phyloP scores from a whole-genome alignment of 1,284 basidiomycete genomes.

The Rhodotorula sp. region DNA sequence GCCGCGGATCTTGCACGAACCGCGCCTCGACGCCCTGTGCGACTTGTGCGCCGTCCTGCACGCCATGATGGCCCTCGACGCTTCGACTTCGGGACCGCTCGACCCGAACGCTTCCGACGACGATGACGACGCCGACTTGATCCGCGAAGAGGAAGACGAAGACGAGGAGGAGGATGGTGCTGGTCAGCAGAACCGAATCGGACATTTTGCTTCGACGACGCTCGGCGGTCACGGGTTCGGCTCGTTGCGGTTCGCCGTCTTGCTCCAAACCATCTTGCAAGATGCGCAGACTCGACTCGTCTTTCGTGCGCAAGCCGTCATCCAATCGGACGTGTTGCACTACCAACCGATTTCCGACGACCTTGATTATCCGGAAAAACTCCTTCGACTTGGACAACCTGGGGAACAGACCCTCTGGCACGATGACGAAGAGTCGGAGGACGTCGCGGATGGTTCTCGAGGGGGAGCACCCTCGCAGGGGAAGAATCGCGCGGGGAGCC shows the following conservation, averaged over 20 bases:
- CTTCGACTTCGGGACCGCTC: conserved; percentile 50
- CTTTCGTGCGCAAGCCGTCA: conserved; percentile 86
- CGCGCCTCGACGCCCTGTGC: conserved; percentile 76
- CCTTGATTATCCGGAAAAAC: conserved; percentile 76
- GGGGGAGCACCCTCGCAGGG: background rate
- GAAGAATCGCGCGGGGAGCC: background rate
- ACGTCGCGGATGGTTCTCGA: conserved; percentile 34
- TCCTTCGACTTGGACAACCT: conserved; percentile 44
- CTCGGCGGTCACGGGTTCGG: conserved; percentile 10
- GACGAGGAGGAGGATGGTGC: conserved; percentile 2
- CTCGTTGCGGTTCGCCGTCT: conserved; percentile 41
- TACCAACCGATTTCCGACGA: conserved; percentile 74
- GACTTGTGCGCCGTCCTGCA: conserved; percentile 91
- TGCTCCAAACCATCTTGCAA: conserved; percentile 83
- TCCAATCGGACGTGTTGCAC: conserved; percentile 79
- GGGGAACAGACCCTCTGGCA: background rate
- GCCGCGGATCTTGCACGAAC: conserved; percentile 87
- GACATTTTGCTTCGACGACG: background rate
- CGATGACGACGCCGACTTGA: conserved; percentile 50
- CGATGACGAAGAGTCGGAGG: conserved; percentile 20
- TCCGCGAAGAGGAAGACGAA: conserved; percentile 41
- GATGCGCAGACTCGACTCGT: conserved; percentile 90
- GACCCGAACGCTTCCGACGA: conserved; percentile 46
- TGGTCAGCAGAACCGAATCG: background rate
- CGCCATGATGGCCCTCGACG: conserved; percentile 85